These are phyloP conservation scores for Phytophthora fragariae DNA, from an alignment of 352 stramenopile genomes.

Conservation along the genomic window DNA sequence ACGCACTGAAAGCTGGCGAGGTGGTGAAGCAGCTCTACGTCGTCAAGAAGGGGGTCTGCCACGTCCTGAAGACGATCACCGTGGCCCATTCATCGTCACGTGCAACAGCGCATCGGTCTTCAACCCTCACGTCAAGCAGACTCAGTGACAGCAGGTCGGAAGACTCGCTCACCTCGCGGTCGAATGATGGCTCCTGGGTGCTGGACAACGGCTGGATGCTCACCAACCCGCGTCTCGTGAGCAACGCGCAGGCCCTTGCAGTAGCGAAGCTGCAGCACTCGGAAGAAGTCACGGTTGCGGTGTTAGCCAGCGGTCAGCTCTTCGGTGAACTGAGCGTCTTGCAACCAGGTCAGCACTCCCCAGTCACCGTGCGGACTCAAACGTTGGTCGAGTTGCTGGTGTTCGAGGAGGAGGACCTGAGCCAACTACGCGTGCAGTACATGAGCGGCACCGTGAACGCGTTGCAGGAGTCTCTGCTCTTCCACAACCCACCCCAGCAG, in stretches of 20 bases:
- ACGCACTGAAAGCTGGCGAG: slow-evolving; percentile 62
- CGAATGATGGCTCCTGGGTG: slow-evolving; percentile 74
- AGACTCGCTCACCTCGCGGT: slow-evolving; percentile 41
- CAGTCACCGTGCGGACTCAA: slow-evolving; percentile 65
- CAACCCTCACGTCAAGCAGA: not conserved
- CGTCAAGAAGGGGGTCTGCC: slow-evolving; percentile 75
- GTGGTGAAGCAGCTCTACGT: slow-evolving; percentile 71
- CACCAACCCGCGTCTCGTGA: slow-evolving; percentile 76
- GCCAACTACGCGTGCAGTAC: slow-evolving; percentile 70
- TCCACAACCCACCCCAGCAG: slow-evolving; percentile 81
- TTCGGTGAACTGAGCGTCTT: slow-evolving; percentile 80
- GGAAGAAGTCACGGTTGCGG: slow-evolving; percentile 64
- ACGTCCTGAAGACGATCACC: slow-evolving; percentile 67
- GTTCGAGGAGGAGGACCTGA: slow-evolving; percentile 60
- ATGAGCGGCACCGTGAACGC: slow-evolving; percentile 80
- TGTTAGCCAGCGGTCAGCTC: slow-evolving; percentile 72
- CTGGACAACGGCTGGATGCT: slow-evolving; percentile 87
- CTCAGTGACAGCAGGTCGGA: slow-evolving; percentile 25
- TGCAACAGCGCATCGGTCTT: slow-evolving; percentile 7
- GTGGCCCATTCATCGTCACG: slow-evolving; percentile 23
- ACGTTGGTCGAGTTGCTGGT: slow-evolving; percentile 75
- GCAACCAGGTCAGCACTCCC: slow-evolving; percentile 67
- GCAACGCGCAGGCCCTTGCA: slow-evolving; percentile 40
- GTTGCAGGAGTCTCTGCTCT: slow-evolving; percentile 77
- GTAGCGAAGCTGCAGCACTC: slow-evolving; percentile 28